phyloP scores from a whole-genome alignment of 768 basidiomycete species.

The Sutorius australiensis region DNA sequence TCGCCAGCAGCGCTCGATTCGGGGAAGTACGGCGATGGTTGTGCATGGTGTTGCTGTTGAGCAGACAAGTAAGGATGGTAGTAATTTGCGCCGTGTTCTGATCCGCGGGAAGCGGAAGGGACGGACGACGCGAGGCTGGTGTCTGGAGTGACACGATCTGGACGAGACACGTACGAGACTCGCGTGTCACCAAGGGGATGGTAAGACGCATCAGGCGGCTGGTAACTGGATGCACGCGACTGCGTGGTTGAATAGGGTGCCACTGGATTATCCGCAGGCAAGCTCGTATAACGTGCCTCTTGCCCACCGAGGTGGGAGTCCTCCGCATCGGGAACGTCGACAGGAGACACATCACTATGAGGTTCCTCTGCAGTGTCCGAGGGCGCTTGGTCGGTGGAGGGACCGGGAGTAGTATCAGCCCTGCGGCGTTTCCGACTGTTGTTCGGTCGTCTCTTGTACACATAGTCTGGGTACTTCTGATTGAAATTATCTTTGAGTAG shows the following conservation, averaged over 20 bases:
- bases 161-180: conserved; percentile 24
- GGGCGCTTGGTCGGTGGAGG: conserved; percentile 30
- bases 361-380: conserved; percentile 18
- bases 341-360: conserved; percentile 39
- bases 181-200: conserved; percentile 27
- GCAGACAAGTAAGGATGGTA: conserved; percentile 25
- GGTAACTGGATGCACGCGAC: conserved; percentile 23
- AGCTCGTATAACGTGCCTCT: conserved; percentile 22
- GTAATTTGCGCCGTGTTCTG: conserved; percentile 22
- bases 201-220: conserved; percentile 22
- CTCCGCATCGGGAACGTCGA: conserved; percentile 31
- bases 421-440: conserved; percentile 70
- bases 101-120: conserved; percentile 24
- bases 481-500: conserved; percentile 84
- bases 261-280: conserved; percentile 19
- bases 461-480: conserved; percentile 82
- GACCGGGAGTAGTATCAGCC: conserved; percentile 31
- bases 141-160: conserved; percentile 29
- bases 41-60: conserved; percentile 25
- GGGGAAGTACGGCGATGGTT: conserved; percentile 22
- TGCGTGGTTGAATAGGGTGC: conserved; percentile 11
- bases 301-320: conserved; percentile 14
- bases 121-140: conserved; percentile 13
- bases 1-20: conserved; percentile 19
- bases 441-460: conserved; percentile 84